A percentile compares a stretch with the other conserved stretches of the same genome.
These are phyloP conservation scores for Rutstroemia sp. DNA, from an alignment of 2,329 filamentous ascomycete genomes.

Conservation along the genomic window DNA sequence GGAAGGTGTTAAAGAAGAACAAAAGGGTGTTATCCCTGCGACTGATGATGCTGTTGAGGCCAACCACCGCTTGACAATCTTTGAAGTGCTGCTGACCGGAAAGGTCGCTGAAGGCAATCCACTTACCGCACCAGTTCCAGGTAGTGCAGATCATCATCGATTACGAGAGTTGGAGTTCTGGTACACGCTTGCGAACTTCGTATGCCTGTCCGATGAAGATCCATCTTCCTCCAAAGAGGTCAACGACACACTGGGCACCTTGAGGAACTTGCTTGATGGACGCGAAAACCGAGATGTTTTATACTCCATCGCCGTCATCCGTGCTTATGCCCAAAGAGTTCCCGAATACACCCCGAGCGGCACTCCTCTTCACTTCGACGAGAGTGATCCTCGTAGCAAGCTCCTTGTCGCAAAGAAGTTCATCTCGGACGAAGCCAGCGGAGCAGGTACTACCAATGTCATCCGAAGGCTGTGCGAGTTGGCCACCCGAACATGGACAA, in stretches of 20 bases:
- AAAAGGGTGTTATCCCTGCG: conserved; percentile 34
- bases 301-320: conserved; percentile 77
- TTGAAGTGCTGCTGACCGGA: conserved; percentile 71
- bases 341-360: conserved; percentile 50
- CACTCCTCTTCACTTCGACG: conserved; percentile 53
- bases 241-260: conserved; percentile 55
- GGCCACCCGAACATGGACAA: conserved; percentile 41
- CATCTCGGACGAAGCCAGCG: conserved; percentile 55
- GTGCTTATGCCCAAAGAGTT: conserved; percentile 63
- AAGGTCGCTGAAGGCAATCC: conserved; percentile 54
- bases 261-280: conserved; percentile 67
- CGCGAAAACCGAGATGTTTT: conserved; percentile 85
- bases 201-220: conserved; percentile 57
- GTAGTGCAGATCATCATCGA: conserved; percentile 45
- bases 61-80: conserved; percentile 62
- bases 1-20: conserved; percentile 26
- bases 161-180: conserved; percentile 72
- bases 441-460: conserved; percentile 67
- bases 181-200: conserved; percentile 67
- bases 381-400: conserved; percentile 58
- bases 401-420: conserved; percentile 64
- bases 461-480: conserved; percentile 64
- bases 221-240: conserved; percentile 48
- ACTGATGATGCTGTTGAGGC: conserved; percentile 57
- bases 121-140: conserved; percentile 43